Conservation (phyloP, 306 rosid genomes). For the Cucurbita ficifolia region DNA sequence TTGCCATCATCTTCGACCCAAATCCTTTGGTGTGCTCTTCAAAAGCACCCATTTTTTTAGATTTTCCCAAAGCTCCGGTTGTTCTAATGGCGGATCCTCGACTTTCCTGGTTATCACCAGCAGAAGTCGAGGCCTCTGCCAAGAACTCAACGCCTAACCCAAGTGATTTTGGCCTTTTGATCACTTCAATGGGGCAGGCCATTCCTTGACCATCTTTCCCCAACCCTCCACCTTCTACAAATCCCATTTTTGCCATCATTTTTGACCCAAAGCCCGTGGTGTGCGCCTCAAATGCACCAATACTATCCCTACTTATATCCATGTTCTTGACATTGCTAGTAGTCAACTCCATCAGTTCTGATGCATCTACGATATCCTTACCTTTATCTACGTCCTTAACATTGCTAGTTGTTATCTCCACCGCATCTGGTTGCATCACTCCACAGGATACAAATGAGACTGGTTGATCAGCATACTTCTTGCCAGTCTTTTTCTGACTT, state of each 20-base stretch:
- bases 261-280: slow-evolving; percentile 91
- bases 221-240: slow-evolving; percentile 59
- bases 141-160: slow-evolving; percentile 79
- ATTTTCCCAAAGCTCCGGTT: neutral
- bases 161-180: slow-evolving; percentile 77
- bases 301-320: slow-evolving; percentile 10
- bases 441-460: slow-evolving; percentile 77
- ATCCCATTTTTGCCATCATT: slow-evolving; percentile 98
- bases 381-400: slow-evolving; percentile 20
- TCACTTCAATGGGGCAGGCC: slow-evolving; percentile 62
- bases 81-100: neutral
- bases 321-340: slow-evolving; percentile 23
- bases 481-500: slow-evolving; percentile 36
- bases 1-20: slow-evolving; percentile 92
- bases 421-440: slow-evolving; percentile 31
- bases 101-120: slow-evolving; percentile 12
- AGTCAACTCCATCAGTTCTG: slow-evolving; percentile 27
- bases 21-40: slow-evolving; percentile 85
- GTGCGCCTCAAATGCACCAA: slow-evolving; percentile 67
- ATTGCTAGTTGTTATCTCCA: slow-evolving; percentile 16
- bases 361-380: slow-evolving; percentile 15
- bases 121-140: slow-evolving; percentile 6
- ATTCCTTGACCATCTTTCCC: slow-evolving; percentile 84
- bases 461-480: slow-evolving; percentile 51
- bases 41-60: slow-evolving; percentile 43